phyloP scores from a whole-genome alignment of 2,329 filamentous ascomycete species.

The Aureobasidium sp. region DNA sequence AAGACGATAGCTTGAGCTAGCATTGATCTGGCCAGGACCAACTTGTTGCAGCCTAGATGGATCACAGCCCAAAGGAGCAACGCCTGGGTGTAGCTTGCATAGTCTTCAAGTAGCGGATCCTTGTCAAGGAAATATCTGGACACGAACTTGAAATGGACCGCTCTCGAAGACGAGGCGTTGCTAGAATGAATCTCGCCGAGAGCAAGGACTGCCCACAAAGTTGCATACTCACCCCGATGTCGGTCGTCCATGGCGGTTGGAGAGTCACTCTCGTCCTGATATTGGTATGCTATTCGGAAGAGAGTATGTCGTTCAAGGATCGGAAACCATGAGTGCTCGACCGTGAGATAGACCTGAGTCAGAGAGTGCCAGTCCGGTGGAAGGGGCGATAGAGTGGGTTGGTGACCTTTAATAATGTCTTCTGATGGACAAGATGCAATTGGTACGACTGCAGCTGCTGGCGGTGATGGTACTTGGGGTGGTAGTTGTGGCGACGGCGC shows the following conservation, averaged over 20 bases:
- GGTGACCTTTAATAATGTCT: not conserved
- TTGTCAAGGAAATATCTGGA: not conserved
- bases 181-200: not conserved
- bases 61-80: not conserved
- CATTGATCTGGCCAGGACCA: not conserved
- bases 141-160: not conserved
- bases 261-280: slow-evolving; percentile 28
- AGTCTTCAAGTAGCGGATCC: not conserved
- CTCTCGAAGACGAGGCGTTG: not conserved
- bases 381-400: slow-evolving; percentile 26
- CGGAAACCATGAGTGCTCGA: slow-evolving; percentile 70
- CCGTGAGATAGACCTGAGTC: slow-evolving; percentile 66
- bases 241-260: not conserved
- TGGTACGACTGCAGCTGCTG: not conserved
- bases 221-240: not conserved
- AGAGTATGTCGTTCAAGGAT: slow-evolving; percentile 62
- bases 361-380: slow-evolving; percentile 53
- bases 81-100: not conserved
- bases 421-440: slow-evolving; percentile 13
- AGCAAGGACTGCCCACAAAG: not conserved
- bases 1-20: not conserved
- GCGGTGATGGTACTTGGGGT: not conserved
- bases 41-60: not conserved
- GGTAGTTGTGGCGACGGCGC: not conserved
- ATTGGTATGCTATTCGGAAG: slow-evolving; percentile 51